Evolutionary conservation across 345 rosid species (phyloP).

Genomic region (Balakata baccata): DNA sequence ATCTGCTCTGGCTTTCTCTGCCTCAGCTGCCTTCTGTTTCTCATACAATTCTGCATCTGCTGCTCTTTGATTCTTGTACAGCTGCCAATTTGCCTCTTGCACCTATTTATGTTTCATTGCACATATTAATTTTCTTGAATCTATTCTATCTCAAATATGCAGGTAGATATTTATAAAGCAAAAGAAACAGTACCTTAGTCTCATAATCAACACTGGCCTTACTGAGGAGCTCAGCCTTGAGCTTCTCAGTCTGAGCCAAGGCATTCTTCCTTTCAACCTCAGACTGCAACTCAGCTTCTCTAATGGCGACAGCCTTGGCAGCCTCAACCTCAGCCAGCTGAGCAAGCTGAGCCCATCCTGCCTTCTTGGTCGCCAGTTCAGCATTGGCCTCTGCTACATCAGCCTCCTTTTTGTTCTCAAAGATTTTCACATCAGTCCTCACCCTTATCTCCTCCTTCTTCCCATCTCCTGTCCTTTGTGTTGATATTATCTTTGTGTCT

Average conservation of each 20-base stretch:
- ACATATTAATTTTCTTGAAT: too few relatives aligned
- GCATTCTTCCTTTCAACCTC: slow-evolving; percentile 24
- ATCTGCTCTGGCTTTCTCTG: slow-evolving; percentile 10
- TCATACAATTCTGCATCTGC: slow-evolving; percentile 13
- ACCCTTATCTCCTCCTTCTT: slow-evolving; percentile 12
- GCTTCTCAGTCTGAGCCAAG: slow-evolving; percentile 13
- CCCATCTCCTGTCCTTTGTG: slow-evolving; percentile 15
- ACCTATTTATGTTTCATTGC: slow-evolving; percentile 1
- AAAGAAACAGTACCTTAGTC: slow-evolving; percentile 10
- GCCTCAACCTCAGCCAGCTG: slow-evolving; percentile 20
- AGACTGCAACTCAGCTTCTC: slow-evolving; percentile 24
- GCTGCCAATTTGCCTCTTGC: slow-evolving; percentile 26
- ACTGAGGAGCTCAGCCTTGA: slow-evolving; percentile 16
- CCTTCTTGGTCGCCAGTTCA: slow-evolving; percentile 19
- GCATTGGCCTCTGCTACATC: slow-evolving; percentile 13
- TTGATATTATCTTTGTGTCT: slow-evolving; percentile 6
- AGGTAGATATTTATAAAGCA: neutral
- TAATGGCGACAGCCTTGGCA: slow-evolving; percentile 14
- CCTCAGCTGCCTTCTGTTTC: slow-evolving; percentile 9
- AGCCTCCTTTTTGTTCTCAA: slow-evolving; percentile 13
- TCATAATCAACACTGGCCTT: slow-evolving; percentile 23
- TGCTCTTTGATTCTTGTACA: slow-evolving; percentile 22
- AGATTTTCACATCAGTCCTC: slow-evolving; percentile 12
- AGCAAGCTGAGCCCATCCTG: slow-evolving; percentile 14
- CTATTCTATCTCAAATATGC: too few relatives aligned